phyloP scores from a whole-genome alignment of 108 stramenopile species.

The Parietichytrium sp. region DNA sequence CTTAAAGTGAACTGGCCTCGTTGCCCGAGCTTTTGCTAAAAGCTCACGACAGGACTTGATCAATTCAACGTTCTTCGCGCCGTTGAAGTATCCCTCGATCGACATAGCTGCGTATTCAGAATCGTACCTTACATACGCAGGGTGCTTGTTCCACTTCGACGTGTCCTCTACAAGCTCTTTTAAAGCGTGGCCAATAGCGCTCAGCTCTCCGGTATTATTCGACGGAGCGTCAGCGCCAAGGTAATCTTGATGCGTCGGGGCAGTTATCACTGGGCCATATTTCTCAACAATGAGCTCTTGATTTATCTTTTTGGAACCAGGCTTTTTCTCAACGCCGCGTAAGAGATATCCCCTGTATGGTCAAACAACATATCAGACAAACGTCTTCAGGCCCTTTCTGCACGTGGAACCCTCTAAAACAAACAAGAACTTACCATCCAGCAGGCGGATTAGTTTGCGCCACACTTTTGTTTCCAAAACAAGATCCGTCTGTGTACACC shows the following conservation, averaged over 20 bases:
- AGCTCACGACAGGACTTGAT: background rate
- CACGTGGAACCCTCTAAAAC: slow-evolving; percentile 23
- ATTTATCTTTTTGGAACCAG: no score
- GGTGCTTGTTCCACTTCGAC: no score
- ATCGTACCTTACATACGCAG: slow-evolving; percentile 11
- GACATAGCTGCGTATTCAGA: slow-evolving; percentile 41
- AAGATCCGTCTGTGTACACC: slow-evolving; percentile 43
- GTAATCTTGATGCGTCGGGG: background rate
- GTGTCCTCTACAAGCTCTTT: background rate
- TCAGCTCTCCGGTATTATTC: slow-evolving; percentile 44
- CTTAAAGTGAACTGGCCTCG: background rate
- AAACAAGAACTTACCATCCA: no score
- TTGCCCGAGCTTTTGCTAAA: background rate
- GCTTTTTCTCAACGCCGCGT: no score
- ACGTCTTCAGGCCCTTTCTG: background rate
- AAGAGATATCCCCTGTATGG: no score
- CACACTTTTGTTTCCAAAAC: slow-evolving; percentile 29
- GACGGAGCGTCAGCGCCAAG: slow-evolving; percentile 17
- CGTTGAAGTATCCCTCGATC: background rate
- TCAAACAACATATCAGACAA: no score
- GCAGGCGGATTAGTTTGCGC: background rate
- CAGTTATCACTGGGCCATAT: slow-evolving; percentile 34
- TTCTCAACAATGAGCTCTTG: background rate
- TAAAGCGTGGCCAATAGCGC: slow-evolving; percentile 21
- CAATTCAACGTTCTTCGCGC: slow-evolving; percentile 38